These are phyloP conservation scores for Chenopodium suecicum DNA, from an alignment of 148 eudicot species.

Conservation along the genomic window DNA sequence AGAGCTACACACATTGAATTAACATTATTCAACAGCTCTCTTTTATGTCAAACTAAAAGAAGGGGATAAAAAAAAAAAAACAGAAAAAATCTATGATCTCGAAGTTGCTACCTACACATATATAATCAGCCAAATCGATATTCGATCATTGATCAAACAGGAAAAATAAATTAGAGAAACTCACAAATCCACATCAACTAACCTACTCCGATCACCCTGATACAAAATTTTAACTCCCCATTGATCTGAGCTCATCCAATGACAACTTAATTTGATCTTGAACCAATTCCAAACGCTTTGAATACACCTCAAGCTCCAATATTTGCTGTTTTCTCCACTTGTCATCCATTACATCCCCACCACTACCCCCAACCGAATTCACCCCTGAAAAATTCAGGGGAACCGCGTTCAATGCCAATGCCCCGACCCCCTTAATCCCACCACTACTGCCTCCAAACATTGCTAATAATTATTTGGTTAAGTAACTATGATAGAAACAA, in stretches of 20 bases:
- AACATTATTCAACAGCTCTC: conserved; percentile 43
- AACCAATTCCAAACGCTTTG: conserved; percentile 89
- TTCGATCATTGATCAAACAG: conserved; percentile 23
- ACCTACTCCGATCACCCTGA: conserved; percentile 24
- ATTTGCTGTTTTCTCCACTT: conserved; percentile 96
- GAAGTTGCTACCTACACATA: conserved; percentile 33
- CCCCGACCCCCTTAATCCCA: conserved; percentile 34
- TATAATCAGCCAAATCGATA: conserved; percentile 26
- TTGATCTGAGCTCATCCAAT: conserved; percentile 77
- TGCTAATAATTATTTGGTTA: too few species aligned
- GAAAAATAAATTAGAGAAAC: conserved; percentile 19
- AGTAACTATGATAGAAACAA: too few species aligned
- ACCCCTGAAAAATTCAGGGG: conserved; percentile 41
- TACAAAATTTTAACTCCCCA: conserved; percentile 38
- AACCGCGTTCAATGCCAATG: conserved; percentile 31
- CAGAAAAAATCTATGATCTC: conserved; percentile 17
- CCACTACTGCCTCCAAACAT: conserved; percentile 2
- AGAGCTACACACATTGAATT: conserved; percentile 29
- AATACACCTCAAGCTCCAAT: conserved; percentile 90
- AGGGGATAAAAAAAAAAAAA: conserved; percentile 9
- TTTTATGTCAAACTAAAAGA: conserved; percentile 33
- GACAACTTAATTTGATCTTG: conserved; percentile 83
- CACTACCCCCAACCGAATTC: conserved; percentile 17
- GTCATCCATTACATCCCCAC: conserved; percentile 51
- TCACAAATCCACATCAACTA: conserved; percentile 22